phyloP scores from a whole-genome alignment of 208 protist species.

The Sergeia podlipaevii region DNA sequence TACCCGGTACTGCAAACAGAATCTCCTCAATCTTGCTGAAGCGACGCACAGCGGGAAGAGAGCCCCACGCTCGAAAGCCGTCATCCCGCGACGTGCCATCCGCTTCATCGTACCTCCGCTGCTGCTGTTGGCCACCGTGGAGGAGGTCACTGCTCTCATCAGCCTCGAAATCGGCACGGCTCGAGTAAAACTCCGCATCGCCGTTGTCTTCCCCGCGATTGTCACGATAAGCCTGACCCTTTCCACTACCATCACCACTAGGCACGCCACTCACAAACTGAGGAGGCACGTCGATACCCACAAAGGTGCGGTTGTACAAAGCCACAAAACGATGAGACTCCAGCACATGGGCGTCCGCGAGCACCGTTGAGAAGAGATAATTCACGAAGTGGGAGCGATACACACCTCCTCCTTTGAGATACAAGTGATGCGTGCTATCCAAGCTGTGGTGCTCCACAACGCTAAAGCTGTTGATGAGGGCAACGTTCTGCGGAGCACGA shows the following conservation, averaged over 20 bases:
- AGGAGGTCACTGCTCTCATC: too few species aligned
- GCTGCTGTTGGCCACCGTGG: too few species aligned
- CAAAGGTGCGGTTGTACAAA: slow-evolving; percentile 77
- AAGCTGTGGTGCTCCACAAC: slow-evolving; percentile 81
- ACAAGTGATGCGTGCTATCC: slow-evolving; percentile 70
- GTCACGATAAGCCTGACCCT: neutral
- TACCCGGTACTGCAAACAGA: slow-evolving; percentile 84
- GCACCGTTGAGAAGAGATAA: slow-evolving; percentile 62
- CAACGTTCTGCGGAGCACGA: slow-evolving; percentile 50
- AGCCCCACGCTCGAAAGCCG: neutral
- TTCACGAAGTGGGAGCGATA: slow-evolving; percentile 83
- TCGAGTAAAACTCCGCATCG: too few species aligned
- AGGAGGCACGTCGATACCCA: slow-evolving; percentile 51
- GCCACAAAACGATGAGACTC: slow-evolving; percentile 47
- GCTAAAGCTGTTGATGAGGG: slow-evolving; percentile 85
- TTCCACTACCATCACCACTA: neutral
- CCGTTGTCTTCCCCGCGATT: neutral
- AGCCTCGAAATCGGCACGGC: too few species aligned
- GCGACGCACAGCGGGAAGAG: slow-evolving; percentile 45
- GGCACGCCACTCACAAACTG: slow-evolving; percentile 11
- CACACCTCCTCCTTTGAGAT: slow-evolving; percentile 61
- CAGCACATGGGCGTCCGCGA: slow-evolving; percentile 30
- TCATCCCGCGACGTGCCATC: neutral
- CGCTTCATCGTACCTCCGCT: neutral
- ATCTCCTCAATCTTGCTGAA: slow-evolving; percentile 87